Evolutionary conservation across 2,329 filamentous ascomycete genomes (phyloP), one percentile per base, ranked within the genome.

Genomic region (Diaporthe vaccinii): DNA sequence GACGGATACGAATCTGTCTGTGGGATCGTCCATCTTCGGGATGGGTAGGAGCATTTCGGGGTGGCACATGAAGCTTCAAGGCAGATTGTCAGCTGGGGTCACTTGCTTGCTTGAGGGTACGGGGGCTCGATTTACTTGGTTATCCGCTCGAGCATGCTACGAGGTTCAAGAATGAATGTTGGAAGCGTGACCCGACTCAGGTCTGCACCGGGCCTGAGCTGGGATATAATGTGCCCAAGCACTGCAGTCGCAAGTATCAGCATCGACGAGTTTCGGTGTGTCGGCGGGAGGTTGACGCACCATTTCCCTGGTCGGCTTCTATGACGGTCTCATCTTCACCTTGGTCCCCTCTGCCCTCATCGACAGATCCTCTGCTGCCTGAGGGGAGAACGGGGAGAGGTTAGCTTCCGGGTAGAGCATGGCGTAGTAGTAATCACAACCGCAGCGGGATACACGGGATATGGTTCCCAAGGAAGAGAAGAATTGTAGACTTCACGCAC

Each of bases 81-180:
- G 74, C 58, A 44, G 65, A 25, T 67, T 46, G 49, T 76, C 53
- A 74, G 76, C 57, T 51, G 9, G 15, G 39, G 22, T 34, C 12
- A 17, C 49, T 25, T 25, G 28, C 31, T 39, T 49, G 44, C 17
- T 49, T 25, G 3, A 46, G 22, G 55, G 36, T 46, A 36, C 5
- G 55, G 68, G 74, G 20, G 15, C 55, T 70, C 61, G 39, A 87
- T 92, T 79, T 87, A 98, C 96, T 99, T 99, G 81, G 97, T 99
- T 83, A 99, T 99, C 80, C 97, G 92, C 86, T 99, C 97, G 80
- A 99, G 88, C 97, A 99, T 99, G 80, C 96, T 98, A 82, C 96
- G 93, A 34, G 97, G 97, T 85, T 99, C 97, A 80, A 99, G 91
- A 81, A 99, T 99, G 84, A 99, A 99, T 65, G 97, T 99, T 55